phyloP scores from a whole-genome alignment of 305 asterid species.

The Solanum aculeatissimum region DNA sequence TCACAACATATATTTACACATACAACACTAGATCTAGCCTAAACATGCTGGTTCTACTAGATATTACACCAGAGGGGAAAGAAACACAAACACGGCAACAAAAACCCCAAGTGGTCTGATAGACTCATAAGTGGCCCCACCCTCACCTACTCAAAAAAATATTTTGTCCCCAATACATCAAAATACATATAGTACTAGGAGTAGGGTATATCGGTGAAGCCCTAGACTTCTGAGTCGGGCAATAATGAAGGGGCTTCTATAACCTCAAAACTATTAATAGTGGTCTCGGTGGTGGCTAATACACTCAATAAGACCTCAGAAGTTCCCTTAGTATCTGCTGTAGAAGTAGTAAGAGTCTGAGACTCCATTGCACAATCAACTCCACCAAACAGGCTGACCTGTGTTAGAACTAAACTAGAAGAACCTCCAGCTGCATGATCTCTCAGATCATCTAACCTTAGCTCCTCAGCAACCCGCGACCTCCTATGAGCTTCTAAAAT shows the following conservation, averaged over 20 bases:
- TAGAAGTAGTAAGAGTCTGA: not conserved
- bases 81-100: no score
- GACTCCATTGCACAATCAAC: not conserved
- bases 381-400: not conserved
- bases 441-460: not conserved
- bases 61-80: no score
- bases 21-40: no score
- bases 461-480: not conserved
- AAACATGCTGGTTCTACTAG: no score
- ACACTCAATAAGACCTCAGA: not conserved
- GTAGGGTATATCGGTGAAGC: not conserved
- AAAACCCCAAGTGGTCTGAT: no score
- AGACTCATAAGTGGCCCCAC: no score
- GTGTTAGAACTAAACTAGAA: not conserved
- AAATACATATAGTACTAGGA: not conserved
- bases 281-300: not conserved
- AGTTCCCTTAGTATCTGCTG: not conserved
- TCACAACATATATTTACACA: no score
- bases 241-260: not conserved
- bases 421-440: not conserved
- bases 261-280: not conserved
- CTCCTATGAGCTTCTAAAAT: not conserved
- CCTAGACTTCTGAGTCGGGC: not conserved
- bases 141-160: no score
- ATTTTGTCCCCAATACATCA: not conserved